Base-by-base conservation (phyloP, 257 asterid genomes). In the Primulina eburnea region DNA sequence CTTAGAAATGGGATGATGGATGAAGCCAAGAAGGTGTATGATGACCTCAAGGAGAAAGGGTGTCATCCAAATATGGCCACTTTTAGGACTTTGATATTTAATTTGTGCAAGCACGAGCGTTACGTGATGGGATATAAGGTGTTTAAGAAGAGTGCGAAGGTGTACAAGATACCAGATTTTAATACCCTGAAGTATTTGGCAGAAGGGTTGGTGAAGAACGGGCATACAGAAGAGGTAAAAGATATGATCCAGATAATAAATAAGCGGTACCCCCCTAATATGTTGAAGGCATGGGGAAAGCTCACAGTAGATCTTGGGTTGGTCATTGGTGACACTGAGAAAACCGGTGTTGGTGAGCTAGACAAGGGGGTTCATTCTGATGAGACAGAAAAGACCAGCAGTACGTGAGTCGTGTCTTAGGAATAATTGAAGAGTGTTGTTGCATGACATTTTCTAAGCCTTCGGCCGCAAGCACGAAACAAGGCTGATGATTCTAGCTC, bases 131-230 rank as follows among this genome's bases (percentile, higher is more conserved):
- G 82, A 40, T 77, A 87, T 64, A 80, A 76, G 80, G 82, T 86
- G 74, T 93, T 88, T 62, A 87, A 86, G 77, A 52, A 74, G 86
- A 93, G 95, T 74, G 97, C 82, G 75, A 61, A 53, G 68, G 84
- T 58, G 18, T 64, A 85, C 53, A 90, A 82, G 88, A 87, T 88
- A 73, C 96, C 95, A 0, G 89, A 88, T 82, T 92, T 88, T 40
- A 80, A 76, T 74, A 87, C 92, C 8, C 76, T 86, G 84, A 87
- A 89, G 87, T 65, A 83, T 82, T 78, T 93, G 78, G 75, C 79
- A 2, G 86, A 75, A 47, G 98, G 97, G 7, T 67, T 90, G 78
- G 90, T 64, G 59, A 71, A 77, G 58, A 78, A 26, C 62, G 86
- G 81, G 64, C 83, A 80, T 67, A 68, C 38, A 74, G 59, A 60